Evolutionary conservation across 495 filamentous ascomycete species (phyloP), one percentile per base, ranked within the genome.

Genomic region (Terfezia boudieri): DNA sequence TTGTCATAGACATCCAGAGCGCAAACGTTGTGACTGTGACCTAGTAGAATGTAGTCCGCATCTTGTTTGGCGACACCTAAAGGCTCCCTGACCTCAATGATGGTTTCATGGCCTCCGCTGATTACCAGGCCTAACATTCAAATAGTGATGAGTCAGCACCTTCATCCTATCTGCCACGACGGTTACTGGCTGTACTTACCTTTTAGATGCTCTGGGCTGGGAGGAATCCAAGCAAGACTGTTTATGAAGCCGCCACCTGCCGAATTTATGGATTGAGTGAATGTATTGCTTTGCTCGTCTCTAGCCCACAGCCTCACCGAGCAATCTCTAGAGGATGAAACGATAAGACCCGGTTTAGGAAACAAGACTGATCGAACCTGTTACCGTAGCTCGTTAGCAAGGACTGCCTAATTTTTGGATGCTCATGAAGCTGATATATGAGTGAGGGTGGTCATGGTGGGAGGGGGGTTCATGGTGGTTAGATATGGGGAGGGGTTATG

Each of bases 351-450:
- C 55, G 83, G 70, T 50, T 73, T 71, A 14, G 88, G 85, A 64
- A 90, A 96, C 64, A 71, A 71, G 58, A 99, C 84, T 58, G 76
- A 79, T 58, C 90, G 86, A 64, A 99, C 90, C 90, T 98, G 61
- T 3, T 53, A 32, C 20, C 26, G 26, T 32, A 32, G 26, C 26
- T 32, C 7, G 26, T 32, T 32, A 32, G 26, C 26, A 7, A 32
- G 7, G 26, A 5, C 7, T 32, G 26, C 26, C 26, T 32, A 32
- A 32, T 4, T 2, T 32, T 32, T 32, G 26, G 26, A 32, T 7
- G 26, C 7, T 32, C 26, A 32, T 32, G 26, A 7, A 32, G 26
- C 0, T 32, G 26, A 7, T 2, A 32, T 32, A 20, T 20, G 20
- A 20, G 26, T 32, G 26, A 4, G 26, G 26, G 26, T 5, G 26